Base-by-base conservation (phyloP, 2,329 filamentous ascomycete species). In the Arachnomyces sp. region DNA sequence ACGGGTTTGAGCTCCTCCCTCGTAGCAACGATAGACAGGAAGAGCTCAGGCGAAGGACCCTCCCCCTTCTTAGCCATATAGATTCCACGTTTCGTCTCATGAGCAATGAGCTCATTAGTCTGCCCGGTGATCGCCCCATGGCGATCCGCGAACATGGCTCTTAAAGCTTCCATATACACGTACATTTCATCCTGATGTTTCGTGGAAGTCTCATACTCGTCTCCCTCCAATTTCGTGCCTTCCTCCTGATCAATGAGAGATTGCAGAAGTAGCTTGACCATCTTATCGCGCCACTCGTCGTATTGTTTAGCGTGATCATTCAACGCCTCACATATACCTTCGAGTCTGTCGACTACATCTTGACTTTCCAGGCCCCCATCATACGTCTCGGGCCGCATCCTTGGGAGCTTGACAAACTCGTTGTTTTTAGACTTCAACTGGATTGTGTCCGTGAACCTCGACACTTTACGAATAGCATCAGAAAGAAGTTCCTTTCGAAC, bases 141-240 rank as follows among this genome's bases (percentile, higher is more conserved):
- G 9, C 90, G 79, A 61, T 96, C 89, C 5, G 85, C 81, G 42
- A 92, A 75, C 35, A 82, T 72, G 0, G 83, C 78, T 43, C 86
- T 76, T 18, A 95, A 68, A 7, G 77, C 80, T 56, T 88, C 80
- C 43, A 94, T 82, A 54, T 93, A 94, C 5, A 84, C 84, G 61
- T 90, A 85, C 31, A 95, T 76, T 56, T 93, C 80, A 45, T 95
- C 90, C 62, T 96, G 90, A 34, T 82, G 75, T 58, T 85, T 85
- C 0, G 88, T 86, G 0, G 90, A 94, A 25, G 84, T 77, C 49
- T 87, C 84, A 47, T 94, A 92, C 58, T 96, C 92, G 43, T 95
- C 82, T 16, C 92, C 92, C 8, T 87, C 90, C 2, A 79, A 74
- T 43, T 94, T 86, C 7, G 74, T 63, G n/a, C 67, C 69, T 12